Conservation (phyloP, 2,329 filamentous ascomycete genomes). For the Graphium sp. region DNA sequence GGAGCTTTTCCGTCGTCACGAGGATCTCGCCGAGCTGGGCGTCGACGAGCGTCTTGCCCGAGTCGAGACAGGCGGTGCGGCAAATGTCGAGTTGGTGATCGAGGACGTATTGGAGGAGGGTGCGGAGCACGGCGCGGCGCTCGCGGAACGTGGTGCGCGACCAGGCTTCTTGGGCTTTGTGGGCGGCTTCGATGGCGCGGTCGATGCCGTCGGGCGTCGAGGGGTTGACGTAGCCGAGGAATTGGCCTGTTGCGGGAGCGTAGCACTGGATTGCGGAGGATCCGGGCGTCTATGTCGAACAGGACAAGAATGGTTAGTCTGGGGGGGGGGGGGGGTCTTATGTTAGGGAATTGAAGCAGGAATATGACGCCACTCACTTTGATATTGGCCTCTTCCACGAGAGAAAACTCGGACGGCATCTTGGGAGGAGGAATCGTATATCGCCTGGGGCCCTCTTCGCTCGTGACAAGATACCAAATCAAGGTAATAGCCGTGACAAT, state of each 20-base stretch:
- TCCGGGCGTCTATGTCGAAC: slow-evolving; percentile 29
- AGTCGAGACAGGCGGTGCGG: slow-evolving; percentile 73
- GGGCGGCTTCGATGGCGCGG: slow-evolving; percentile 55
- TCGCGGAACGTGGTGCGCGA: slow-evolving; percentile 59
- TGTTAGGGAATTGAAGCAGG: neutral
- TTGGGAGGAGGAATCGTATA: slow-evolving; percentile 49
- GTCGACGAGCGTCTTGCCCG: slow-evolving; percentile 91
- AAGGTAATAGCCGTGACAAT: slow-evolving; percentile 14
- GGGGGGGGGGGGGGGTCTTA: neutral
- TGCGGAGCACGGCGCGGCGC: slow-evolving; percentile 62
- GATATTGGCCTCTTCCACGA: slow-evolving; percentile 42
- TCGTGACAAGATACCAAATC: slow-evolving; percentile 11
- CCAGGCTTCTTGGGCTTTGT: slow-evolving; percentile 64
- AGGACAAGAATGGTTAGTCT: slow-evolving; percentile 5
- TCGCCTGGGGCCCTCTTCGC: slow-evolving; percentile 25
- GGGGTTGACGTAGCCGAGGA: slow-evolving; percentile 65
- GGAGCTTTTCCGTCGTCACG: slow-evolving; percentile 82
- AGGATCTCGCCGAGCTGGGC: slow-evolving; percentile 88
- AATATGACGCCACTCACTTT: slow-evolving; percentile 23
- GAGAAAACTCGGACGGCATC: slow-evolving; percentile 35
- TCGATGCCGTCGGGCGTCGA: slow-evolving; percentile 66
- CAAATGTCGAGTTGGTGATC: slow-evolving; percentile 83
- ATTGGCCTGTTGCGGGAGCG: slow-evolving; percentile 73
- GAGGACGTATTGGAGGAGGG: slow-evolving; percentile 67
- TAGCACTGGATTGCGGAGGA: slow-evolving; percentile 66